Conservation (phyloP, 306 rosid species). For the Vigna reflexopilosa region DNA sequence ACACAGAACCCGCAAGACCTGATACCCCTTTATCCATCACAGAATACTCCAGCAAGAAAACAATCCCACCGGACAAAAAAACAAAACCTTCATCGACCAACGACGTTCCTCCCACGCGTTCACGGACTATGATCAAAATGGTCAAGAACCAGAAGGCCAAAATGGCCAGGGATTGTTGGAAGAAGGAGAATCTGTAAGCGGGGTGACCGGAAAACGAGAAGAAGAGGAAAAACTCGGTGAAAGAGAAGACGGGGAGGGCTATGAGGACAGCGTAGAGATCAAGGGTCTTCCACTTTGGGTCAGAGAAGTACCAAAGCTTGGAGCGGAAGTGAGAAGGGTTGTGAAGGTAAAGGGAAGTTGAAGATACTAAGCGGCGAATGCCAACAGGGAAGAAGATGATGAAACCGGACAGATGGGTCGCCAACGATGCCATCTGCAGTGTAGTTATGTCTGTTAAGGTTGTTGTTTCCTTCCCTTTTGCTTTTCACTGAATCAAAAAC, state of each 20-base stretch:
- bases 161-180: conserved; percentile 65
- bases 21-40: conserved; percentile 60
- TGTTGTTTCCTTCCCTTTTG: neutral
- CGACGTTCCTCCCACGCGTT: conserved; percentile 50
- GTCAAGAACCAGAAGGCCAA: conserved; percentile 74
- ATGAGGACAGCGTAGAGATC: conserved; percentile 71
- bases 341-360: conserved; percentile 76
- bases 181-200: conserved; percentile 65
- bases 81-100: conserved; percentile 54
- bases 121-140: conserved; percentile 55
- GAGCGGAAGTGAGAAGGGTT: conserved; percentile 80
- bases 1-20: conserved; percentile 65
- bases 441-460: neutral
- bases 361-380: conserved; percentile 70
- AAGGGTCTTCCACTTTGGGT: conserved; percentile 74
- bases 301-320: conserved; percentile 76
- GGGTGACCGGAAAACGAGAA: conserved; percentile 72
- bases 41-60: conserved; percentile 52
- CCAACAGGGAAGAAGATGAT: conserved; percentile 70
- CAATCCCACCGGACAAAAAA: conserved; percentile 52
- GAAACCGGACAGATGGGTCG: conserved; percentile 75
- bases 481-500: neutral
- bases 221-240: conserved; percentile 70
- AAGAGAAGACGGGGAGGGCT: conserved; percentile 73
- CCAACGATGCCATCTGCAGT: conserved; percentile 68